A percentile compares a stretch with the other conserved stretches of the same genome.
phyloP scores from a whole-genome alignment of 805 yeast genomes.

The Candida incommunis region DNA sequence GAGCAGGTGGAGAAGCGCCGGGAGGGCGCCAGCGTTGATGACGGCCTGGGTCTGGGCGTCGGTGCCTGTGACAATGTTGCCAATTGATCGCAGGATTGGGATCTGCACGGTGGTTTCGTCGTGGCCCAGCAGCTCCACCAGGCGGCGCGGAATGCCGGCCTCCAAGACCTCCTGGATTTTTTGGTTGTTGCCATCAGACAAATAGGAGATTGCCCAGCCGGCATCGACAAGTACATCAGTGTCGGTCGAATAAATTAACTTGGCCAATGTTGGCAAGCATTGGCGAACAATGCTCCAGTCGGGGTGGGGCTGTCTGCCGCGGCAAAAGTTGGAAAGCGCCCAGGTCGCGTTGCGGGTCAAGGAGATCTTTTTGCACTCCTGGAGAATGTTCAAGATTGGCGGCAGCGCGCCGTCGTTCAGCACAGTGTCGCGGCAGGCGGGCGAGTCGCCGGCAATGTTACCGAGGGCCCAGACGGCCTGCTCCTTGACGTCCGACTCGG shows the following conservation, averaged over 20 bases:
- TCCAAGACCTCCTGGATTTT: conserved; percentile 96
- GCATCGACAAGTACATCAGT: conserved; percentile 93
- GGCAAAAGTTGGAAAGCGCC: conserved; percentile 92
- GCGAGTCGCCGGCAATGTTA: conserved; percentile 96
- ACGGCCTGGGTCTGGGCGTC: conserved; percentile 92
- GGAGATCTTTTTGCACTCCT: conserved; percentile 64
- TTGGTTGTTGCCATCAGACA: conserved; percentile 84
- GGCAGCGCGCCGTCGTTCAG: conserved; percentile 75
- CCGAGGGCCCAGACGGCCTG: conserved; percentile 99
- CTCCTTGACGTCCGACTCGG: conserved; percentile 84
- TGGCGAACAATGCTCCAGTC: conserved; percentile 79
- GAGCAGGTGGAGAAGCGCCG: conserved; percentile 68
- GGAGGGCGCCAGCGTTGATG: conserved; percentile 81
- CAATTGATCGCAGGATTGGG: conserved; percentile 94
- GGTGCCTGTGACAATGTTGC: conserved; percentile 95
- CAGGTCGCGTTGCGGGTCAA: conserved; percentile 93
- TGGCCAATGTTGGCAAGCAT: conserved; percentile 84
- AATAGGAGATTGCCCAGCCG: conserved; percentile 95
- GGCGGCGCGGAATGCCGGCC: conserved; percentile 85
- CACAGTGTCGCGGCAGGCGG: conserved; percentile 80
- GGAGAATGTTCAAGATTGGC: conserved; percentile 69
- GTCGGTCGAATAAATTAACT: conserved; percentile 79
- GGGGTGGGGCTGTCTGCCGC: conserved; percentile 95
- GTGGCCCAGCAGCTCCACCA: conserved; percentile 81
- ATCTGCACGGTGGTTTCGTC: conserved; percentile 82